phyloP scores from a whole-genome alignment of 768 basidiomycete genomes.

The Coprinopsis marcescibilis region DNA sequence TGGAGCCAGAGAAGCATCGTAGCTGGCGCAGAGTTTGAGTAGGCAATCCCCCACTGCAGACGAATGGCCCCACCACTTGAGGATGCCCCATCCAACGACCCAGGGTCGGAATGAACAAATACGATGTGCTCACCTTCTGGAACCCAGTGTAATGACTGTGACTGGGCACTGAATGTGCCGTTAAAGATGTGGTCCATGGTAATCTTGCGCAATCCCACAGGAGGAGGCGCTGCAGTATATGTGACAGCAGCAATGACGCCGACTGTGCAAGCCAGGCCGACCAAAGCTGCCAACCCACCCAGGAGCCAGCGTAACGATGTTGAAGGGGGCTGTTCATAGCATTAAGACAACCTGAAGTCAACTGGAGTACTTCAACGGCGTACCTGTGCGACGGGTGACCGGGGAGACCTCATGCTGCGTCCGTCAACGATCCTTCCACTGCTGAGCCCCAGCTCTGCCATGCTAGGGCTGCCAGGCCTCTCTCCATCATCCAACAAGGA shows the following conservation, averaged over 20 bases:
- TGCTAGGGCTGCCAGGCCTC: conserved; percentile 19
- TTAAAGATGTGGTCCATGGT: conserved; percentile 92
- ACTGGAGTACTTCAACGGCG: not conserved
- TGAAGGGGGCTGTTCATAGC: not conserved
- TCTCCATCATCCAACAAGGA: conserved; percentile 46
- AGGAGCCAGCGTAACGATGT: conserved; percentile 55
- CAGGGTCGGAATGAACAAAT: too few relatives aligned
- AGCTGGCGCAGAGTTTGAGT: too few relatives aligned
- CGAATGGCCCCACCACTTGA: too few relatives aligned
- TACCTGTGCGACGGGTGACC: not conserved
- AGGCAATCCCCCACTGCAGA: too few relatives aligned
- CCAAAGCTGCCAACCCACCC: conserved; percentile 51
- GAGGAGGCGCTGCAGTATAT: conserved; percentile 51
- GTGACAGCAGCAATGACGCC: conserved; percentile 73
- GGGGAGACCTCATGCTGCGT: not conserved
- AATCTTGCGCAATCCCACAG: conserved; percentile 51
- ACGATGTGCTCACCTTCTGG: conserved; percentile 64
- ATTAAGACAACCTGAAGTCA: not conserved
- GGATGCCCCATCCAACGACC: too few relatives aligned
- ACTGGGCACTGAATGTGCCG: conserved; percentile 65
- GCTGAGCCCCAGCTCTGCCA: conserved; percentile 24
- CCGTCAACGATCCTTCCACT: conserved; percentile 4
- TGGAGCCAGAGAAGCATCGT: too few relatives aligned
- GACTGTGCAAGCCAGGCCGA: conserved; percentile 58
- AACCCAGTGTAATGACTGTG: conserved; percentile 70